Conservation (phyloP, 2,329 filamentous ascomycete species). For the Fusarium sp. region DNA sequence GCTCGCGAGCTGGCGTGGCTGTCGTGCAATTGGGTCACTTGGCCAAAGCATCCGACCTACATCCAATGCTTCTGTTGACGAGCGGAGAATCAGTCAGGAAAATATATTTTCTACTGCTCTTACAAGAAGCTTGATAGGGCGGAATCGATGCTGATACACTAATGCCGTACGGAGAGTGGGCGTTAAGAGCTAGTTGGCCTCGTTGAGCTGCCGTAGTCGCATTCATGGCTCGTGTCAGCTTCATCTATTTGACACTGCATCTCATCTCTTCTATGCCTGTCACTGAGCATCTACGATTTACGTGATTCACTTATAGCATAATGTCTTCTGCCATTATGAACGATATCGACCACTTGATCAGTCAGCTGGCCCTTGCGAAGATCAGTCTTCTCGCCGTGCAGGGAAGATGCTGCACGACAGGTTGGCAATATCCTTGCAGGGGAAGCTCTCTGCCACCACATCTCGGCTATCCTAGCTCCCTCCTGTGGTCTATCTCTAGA, state of each 20-base stretch:
- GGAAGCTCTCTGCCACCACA: not conserved
- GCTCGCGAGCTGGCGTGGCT: not conserved
- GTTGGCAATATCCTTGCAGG: not conserved
- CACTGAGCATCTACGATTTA: not conserved
- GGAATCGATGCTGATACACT: not conserved
- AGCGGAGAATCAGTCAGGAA: not conserved
- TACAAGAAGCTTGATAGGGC: not conserved
- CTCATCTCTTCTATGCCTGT: not conserved
- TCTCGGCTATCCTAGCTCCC: not conserved
- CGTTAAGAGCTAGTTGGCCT: not conserved
- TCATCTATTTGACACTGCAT: not conserved
- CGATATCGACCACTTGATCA: not conserved
- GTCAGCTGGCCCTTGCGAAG: not conserved
- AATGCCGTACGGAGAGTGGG: not conserved
- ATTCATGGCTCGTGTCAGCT: not conserved
- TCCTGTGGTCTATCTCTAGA: not conserved
- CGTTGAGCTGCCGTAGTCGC: not conserved
- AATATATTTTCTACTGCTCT: not conserved
- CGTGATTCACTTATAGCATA: not conserved
- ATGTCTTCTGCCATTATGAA: not conserved
- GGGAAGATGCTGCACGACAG: not conserved
- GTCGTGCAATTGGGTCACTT: not conserved
- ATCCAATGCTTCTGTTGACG: not conserved
- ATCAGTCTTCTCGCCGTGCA: not conserved
- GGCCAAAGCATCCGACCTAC: not conserved